Base-by-base conservation (phyloP, 192 early-diverging fungal genomes). In the Dissophora ornata region DNA sequence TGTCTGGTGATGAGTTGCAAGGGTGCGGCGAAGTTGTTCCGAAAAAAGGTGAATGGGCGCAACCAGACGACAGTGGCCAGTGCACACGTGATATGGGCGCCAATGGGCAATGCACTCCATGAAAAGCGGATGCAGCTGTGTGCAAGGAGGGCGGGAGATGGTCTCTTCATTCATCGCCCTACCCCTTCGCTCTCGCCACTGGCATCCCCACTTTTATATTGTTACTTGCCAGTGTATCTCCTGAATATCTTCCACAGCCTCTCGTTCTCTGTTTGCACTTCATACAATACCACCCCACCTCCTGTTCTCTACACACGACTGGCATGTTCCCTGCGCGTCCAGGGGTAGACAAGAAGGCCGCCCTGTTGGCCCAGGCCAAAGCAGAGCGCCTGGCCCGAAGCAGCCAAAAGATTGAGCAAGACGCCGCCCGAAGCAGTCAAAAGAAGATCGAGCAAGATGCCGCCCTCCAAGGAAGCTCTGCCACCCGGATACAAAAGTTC, bases 291-390 rank as follows among this genome's bases (percentile, higher is more conserved):
- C 4, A n/a, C 42, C 54, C 36, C n/a, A n/a, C n/a, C n/a, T n/a
- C n/a, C n/a, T n/a, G n/a, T n/a, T n/a, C n/a, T n/a, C n/a, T n/a
- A n/a, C n/a, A n/a, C n/a, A n/a, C n/a, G n/a, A n/a, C n/a, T n/a
- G n/a, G n/a, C 9, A 77, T 77, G 73, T 77, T 77, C 32, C 65
- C 64, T 4, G 8, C 42, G 2, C 73, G 73, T 8, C 73, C 63
- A 16, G 57, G 64, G 19, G 46, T 36, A 4, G 73, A 77, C 47
- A 77, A 77, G 47, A 77, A 67, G 49, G 73, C 63, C 21, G 73
- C 65, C 0, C 47, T 77, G 4, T 36, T 77, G 4, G 73, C 73
- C 21, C 73, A 77, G 21, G 59, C 73, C 33, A 77, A 67, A 30
- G 73, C 73, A 10, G 73, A 77, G 25, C 30, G 73, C 7, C 53